phyloP scores from a whole-genome alignment of 176 grass and related monocot genomes.

The Miscanthus lutarioriparius region DNA sequence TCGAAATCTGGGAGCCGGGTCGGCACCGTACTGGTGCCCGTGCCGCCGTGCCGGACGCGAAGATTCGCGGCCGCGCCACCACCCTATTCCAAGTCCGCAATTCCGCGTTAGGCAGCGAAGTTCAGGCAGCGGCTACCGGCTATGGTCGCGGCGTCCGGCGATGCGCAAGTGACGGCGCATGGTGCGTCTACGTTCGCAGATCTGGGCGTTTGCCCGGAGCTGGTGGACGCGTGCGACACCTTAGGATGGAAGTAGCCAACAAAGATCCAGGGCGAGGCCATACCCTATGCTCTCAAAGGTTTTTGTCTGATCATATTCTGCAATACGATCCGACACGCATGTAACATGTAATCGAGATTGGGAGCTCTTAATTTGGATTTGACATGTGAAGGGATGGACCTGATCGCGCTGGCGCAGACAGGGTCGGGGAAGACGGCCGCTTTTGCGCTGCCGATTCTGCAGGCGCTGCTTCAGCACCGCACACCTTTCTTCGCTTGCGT shows the following conservation, averaged over 20 bases:
- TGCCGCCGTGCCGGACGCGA: too few relatives aligned
- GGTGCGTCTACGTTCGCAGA: neutral
- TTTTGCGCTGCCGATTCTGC: constrained; percentile 76
- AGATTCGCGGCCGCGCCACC: too few relatives aligned
- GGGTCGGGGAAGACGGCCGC: constrained; percentile 94
- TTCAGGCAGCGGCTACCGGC: too few relatives aligned
- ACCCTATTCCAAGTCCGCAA: too few relatives aligned
- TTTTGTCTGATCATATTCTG: neutral
- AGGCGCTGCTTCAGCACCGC: constrained; percentile 56
- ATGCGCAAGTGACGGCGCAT: neutral
- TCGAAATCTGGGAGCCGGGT: too few relatives aligned
- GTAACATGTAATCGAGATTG: neutral
- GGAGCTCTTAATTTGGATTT: neutral
- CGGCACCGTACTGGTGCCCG: too few relatives aligned
- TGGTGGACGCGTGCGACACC: neutral
- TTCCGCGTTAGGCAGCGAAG: too few relatives aligned
- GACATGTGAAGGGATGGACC: constrained; percentile 49
- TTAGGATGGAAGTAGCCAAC: neutral
- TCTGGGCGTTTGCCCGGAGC: neutral
- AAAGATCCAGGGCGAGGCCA: constrained; percentile 13
- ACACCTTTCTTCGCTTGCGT: constrained; percentile 73
- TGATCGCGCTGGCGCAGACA: constrained; percentile 81
- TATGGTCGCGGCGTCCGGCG: neutral
- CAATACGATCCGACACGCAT: neutral
- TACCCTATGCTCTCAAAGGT: constrained; percentile 57